Evolutionary conservation across 2,329 filamentous ascomycete genomes (phyloP).

Genomic region (Fulvia fulva): DNA sequence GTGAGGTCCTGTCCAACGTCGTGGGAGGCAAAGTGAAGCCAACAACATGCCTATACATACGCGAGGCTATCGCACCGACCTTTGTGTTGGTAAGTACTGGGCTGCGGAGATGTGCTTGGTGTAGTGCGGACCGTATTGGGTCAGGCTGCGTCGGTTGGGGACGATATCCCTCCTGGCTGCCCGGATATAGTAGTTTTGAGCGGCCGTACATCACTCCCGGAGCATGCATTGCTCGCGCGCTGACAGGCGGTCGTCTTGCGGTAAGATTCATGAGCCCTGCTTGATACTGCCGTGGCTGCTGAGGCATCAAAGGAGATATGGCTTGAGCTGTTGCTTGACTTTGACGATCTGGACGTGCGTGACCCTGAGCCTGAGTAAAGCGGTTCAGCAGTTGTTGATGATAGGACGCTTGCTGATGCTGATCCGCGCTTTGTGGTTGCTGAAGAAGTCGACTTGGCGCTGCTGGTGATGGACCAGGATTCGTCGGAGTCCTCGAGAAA

Average conservation of each 20-base stretch:
- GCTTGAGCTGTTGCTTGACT: not conserved
- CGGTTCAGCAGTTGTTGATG: not conserved
- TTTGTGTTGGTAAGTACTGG: conserved; percentile 39
- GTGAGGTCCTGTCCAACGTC: conserved; percentile 29
- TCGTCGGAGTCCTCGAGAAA: conserved; percentile 6
- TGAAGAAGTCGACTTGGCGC: conserved; percentile 2
- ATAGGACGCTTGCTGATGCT: conserved; percentile 1
- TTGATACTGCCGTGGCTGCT: conserved; percentile 1
- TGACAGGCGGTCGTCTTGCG: not conserved
- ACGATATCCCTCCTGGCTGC: conserved; percentile 20
- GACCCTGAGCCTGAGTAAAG: not conserved
- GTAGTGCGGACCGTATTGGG: conserved; percentile 49
- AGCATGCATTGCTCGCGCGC: not conserved
- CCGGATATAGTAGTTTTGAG: conserved; percentile 17
- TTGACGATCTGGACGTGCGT: not conserved
- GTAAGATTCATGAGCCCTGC: not conserved
- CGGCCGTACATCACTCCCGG: not conserved
- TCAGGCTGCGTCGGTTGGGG: conserved; percentile 42
- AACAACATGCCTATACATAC: conserved; percentile 57
- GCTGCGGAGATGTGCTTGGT: conserved; percentile 56
- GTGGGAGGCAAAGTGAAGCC: conserved; percentile 49
- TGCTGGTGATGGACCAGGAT: not conserved
- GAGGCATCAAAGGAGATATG: not conserved
- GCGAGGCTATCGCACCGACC: not conserved
- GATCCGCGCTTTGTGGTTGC: conserved; percentile 3